These are phyloP conservation scores for Delonix regia DNA, from an alignment of 306 rosid species.

Conservation along the genomic window DNA sequence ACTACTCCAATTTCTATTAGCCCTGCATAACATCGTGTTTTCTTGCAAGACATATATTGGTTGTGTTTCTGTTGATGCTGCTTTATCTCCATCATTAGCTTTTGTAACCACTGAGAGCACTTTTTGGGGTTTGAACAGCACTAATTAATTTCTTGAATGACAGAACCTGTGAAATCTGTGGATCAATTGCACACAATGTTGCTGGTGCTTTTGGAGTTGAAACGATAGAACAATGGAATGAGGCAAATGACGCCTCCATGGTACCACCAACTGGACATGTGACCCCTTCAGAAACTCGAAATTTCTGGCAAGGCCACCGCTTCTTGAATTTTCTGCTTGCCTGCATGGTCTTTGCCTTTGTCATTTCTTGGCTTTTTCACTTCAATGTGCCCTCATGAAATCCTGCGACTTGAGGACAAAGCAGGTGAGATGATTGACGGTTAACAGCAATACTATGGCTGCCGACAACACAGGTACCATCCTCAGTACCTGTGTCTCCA, in stretches of 20 bases:
- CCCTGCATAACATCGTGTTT: not conserved
- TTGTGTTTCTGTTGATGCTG: not conserved
- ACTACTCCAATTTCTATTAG: not conserved
- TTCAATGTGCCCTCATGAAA: conserved; percentile 67
- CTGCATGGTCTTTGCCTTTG: conserved; percentile 71
- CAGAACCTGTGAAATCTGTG: conserved; percentile 79
- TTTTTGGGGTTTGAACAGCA: not conserved
- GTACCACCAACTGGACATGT: conserved; percentile 38
- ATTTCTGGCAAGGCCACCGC: conserved; percentile 73
- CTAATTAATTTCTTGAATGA: not conserved
- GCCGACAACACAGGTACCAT: conserved; percentile 12
- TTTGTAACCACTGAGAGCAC: not conserved
- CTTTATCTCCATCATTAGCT: not conserved
- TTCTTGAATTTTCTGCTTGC: conserved; percentile 71
- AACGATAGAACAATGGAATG: conserved; percentile 56
- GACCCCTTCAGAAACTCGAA: conserved; percentile 44
- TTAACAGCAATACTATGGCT: conserved; percentile 8
- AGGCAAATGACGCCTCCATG: conserved; percentile 46
- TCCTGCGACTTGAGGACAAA: not conserved
- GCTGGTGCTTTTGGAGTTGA: conserved; percentile 52
- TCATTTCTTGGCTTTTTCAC: conserved; percentile 76
- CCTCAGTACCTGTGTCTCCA: conserved; percentile 10
- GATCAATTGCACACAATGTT: conserved; percentile 67
- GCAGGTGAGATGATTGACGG: conserved; percentile 24
- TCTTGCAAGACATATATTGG: not conserved